Evolutionary conservation across 202 grass and related monocot species (phyloP).

Genomic region (Musa balbisiana): DNA sequence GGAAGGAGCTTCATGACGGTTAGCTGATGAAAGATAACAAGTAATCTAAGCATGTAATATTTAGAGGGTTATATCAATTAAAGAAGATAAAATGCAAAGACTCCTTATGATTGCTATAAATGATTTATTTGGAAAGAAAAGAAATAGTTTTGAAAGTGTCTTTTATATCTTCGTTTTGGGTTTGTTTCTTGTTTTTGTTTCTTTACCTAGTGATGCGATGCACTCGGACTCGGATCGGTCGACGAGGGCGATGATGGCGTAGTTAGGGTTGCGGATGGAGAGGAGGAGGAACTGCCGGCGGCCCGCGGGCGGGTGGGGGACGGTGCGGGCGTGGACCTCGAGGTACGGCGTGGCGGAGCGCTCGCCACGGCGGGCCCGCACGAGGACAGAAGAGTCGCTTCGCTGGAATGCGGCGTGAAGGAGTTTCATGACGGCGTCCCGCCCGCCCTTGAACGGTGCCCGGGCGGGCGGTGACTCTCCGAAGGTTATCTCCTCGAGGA

Average conservation of each 20-base stretch:
- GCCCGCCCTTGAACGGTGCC: conserved; percentile 5
- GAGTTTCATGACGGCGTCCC: conserved; percentile 6
- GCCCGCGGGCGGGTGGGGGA: background rate
- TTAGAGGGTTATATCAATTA: too few relatives aligned
- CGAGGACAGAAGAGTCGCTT: background rate
- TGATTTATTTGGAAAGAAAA: too few relatives aligned
- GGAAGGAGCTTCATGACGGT: too few relatives aligned
- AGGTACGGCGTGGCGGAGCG: background rate
- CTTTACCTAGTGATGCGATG: too few relatives aligned
- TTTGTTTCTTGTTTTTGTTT: too few relatives aligned
- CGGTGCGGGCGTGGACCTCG: background rate
- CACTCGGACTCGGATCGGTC: background rate
- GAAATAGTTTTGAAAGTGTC: too few relatives aligned
- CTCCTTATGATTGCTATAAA: too few relatives aligned
- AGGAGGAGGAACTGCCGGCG: background rate
- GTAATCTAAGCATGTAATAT: too few relatives aligned
- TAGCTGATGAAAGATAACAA: too few relatives aligned
- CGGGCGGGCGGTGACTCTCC: background rate
- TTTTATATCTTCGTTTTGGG: too few relatives aligned
- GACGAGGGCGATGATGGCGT: background rate
- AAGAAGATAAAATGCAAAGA: too few relatives aligned
- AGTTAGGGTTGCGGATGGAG: conserved; percentile 3
- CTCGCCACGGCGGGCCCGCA: background rate
- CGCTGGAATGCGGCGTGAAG: conserved; percentile 5
- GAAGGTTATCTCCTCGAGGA: conserved; percentile 3